Evolutionary conservation across 2,329 filamentous ascomycete species (phyloP), one percentile per base, ranked within the genome.

Genomic region (Immersiporthe knoxdaviesiana): DNA sequence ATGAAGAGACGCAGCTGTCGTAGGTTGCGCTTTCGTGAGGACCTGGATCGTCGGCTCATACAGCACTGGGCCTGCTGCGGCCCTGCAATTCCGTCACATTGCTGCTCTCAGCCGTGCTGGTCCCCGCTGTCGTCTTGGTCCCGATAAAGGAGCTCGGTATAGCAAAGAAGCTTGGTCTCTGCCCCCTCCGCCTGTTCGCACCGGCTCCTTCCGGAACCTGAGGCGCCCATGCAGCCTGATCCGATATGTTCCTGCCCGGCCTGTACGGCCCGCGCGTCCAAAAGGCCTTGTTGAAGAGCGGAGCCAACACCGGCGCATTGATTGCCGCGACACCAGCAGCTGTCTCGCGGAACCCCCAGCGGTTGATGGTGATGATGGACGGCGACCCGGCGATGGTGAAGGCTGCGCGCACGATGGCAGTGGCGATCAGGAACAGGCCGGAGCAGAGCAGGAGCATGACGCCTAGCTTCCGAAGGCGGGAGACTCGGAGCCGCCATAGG

Each of bases 351-450:
- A 73, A 67, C 0, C 72, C 72, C 72, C 72, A 74, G 18, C 68
- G 65, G 50, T 74, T 74, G 66, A 77, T 75, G 50, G 72, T 76
- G 66, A 76, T 76, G 8, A 75, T 69, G 11, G 74, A 74, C 1
- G 74, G 73, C 1, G 71, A 47, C 0, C 73, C 73, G 2, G 60
- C 52, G 14, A 77, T 70, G 0, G 75, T 77, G 5, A 72, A 65
- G 1, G 71, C 59, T 0, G 74, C 75, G 1, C 75, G 72, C 3
- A 76, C 67, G 21, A 77, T 62, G 0, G 75, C 75, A 0, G 75
- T 75, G 3, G 72, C 73, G 24, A 77, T 76, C 44, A 77, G 66
- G 63, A 77, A 77, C 4, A 76, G 24, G 11, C 74, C 75, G 0
- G 74, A 76, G 6, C 72, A 75, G 2, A 77, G 68, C 5, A 76